Percentiles rank a stretch among this genome's conserved stretches.
phyloP scores from a whole-genome alignment of 345 rosid genomes.

The Lepidium sativum region DNA sequence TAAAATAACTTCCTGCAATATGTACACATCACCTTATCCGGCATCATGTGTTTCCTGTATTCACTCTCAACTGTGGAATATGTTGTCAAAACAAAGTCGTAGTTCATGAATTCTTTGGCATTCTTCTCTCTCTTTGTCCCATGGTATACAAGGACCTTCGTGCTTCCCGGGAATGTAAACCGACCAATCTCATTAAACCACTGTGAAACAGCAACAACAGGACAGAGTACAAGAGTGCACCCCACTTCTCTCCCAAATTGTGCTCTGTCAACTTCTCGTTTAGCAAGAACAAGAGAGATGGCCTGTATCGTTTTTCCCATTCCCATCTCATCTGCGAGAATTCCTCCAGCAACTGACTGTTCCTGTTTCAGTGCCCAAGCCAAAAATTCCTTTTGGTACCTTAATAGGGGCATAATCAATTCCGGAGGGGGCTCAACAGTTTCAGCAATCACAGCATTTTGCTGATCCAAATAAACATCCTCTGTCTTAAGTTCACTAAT shows the following conservation, averaged over 20 bases:
- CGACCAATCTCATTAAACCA: conserved; percentile 78
- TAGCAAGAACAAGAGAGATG: conserved; percentile 83
- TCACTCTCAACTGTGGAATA: conserved; percentile 75
- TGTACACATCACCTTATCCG: conserved; percentile 51
- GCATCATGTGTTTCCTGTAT: conserved; percentile 62
- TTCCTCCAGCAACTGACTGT: conserved; percentile 69
- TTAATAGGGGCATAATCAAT: conserved; percentile 61
- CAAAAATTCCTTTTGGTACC: conserved; percentile 93
- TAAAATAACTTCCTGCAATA: conserved; percentile 59
- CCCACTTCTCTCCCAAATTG: conserved; percentile 16
- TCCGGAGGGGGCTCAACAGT: conserved; percentile 60
- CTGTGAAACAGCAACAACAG: conserved; percentile 85
- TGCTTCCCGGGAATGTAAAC: conserved; percentile 72
- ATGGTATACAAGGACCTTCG: conserved; percentile 71
- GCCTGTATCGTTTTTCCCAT: conserved; percentile 99
- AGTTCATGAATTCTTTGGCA: conserved; percentile 41
- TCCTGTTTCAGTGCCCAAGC: conserved; percentile 94
- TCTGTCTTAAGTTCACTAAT: conserved; percentile 39
- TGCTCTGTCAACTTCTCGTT: conserved; percentile 34
- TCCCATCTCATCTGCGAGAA: conserved; percentile 99
- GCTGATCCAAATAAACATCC: conserved; percentile 54
- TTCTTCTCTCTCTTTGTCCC: conserved; percentile 62
- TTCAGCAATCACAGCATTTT: conserved; percentile 37
- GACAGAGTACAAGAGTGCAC: conserved; percentile 85
- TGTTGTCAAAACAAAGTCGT: conserved; percentile 86